Percentiles rank a stretch among this genome's conserved stretches.
phyloP scores from a whole-genome alignment of 129 eudicot species.

The Logfia minima region DNA sequence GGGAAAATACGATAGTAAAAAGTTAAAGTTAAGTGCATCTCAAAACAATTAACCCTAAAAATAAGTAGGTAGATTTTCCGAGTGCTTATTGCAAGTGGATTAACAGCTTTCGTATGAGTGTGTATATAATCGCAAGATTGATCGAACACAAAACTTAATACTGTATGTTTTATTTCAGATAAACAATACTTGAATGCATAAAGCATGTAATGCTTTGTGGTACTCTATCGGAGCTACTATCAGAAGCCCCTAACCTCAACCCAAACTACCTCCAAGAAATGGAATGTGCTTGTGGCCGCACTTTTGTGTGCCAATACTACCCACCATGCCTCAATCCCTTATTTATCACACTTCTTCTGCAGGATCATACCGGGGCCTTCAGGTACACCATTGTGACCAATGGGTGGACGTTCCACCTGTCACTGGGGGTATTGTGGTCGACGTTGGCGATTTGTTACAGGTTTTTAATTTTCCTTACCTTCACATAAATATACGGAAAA shows the following conservation, averaged over 20 bases:
- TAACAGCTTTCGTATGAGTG: too few relatives aligned
- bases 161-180: conserved; percentile 33
- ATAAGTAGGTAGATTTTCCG: too few relatives aligned
- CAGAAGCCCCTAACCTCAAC: conserved; percentile 57
- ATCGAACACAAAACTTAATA: background rate
- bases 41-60: too few relatives aligned
- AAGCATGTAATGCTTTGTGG: conserved; percentile 33
- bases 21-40: too few relatives aligned
- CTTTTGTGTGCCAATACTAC: conserved; percentile 47
- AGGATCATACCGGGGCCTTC: conserved; percentile 55
- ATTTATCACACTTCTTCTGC: conserved; percentile 57
- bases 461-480: conserved; percentile 16
- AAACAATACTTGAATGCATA: conserved; percentile 40
- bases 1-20: too few relatives aligned
- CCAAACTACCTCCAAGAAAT: conserved; percentile 33
- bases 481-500: background rate
- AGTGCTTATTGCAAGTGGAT: too few relatives aligned
- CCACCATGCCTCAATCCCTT: conserved; percentile 59
- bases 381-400: conserved; percentile 42
- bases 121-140: too few relatives aligned
- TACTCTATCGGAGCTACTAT: conserved; percentile 37
- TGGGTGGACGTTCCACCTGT: conserved; percentile 52
- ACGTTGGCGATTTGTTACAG: conserved; percentile 64
- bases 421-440: conserved; percentile 49
- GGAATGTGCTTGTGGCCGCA: conserved; percentile 39